Evolutionary conservation across 148 eudicot species (phyloP).

Genomic region (Gaultheria prostrata): DNA sequence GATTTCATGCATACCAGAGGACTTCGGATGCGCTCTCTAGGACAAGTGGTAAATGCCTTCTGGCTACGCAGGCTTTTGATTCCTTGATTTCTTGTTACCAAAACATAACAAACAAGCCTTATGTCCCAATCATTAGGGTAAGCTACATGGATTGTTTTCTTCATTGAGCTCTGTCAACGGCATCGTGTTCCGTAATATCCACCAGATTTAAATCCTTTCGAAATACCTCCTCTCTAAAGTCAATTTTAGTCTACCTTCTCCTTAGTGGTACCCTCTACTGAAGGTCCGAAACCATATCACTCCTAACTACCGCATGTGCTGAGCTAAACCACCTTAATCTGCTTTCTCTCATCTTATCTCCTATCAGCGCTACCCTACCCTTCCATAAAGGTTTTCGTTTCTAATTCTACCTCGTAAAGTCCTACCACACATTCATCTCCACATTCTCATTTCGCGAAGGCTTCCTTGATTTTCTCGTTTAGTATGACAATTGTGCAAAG

Average conservation of each 20-base stretch:
- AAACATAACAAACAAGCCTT: not conserved
- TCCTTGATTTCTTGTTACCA: conserved; percentile 3
- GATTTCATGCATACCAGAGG: conserved; percentile 99
- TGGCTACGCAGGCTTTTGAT: conserved; percentile 3
- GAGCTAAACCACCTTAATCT: not conserved
- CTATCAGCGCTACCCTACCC: not conserved
- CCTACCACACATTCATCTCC: not conserved
- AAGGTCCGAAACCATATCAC: not conserved
- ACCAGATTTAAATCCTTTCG: not conserved
- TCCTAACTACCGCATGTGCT: not conserved
- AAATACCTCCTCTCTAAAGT: not conserved
- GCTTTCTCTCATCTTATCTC: not conserved
- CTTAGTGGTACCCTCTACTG: not conserved
- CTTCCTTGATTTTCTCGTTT: not conserved
- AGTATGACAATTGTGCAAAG: not conserved
- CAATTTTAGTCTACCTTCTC: not conserved
- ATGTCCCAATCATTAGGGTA: not conserved
- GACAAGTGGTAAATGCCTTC: conserved; percentile 72
- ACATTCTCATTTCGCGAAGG: not conserved
- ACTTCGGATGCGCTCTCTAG: conserved; percentile 95
- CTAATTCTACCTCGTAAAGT: not conserved
- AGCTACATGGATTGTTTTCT: not conserved
- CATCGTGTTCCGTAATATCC: not conserved
- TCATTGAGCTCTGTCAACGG: not conserved
- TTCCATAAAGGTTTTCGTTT: not conserved